phyloP scores from a whole-genome alignment of 139 green algal species.

The Pycnococcus provasolii region DNA sequence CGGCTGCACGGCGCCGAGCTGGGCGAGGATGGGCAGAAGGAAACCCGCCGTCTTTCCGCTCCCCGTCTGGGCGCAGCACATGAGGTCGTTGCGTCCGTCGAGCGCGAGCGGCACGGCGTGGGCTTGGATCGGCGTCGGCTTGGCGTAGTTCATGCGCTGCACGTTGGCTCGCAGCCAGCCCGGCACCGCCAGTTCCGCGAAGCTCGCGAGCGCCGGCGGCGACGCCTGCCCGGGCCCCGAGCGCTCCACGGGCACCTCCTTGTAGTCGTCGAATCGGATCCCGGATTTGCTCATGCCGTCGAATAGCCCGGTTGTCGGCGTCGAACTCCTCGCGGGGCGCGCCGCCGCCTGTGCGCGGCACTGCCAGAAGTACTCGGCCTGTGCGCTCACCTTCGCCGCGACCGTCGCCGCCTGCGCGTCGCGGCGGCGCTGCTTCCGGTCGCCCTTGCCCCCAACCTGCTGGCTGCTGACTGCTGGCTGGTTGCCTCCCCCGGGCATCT shows the following conservation, averaged over 20 bases:
- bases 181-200: neutral
- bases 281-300: neutral
- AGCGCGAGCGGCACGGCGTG: slow-evolving; percentile 67
- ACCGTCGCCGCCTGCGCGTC: neutral
- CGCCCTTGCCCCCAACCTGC: no score
- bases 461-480: no score
- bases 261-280: neutral
- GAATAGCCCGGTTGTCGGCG: neutral
- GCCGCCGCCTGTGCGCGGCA: no score
- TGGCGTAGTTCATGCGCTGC: neutral
- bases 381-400: neutral
- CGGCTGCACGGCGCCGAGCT: neutral
- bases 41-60: slow-evolving; percentile 79
- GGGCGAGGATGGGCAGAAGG: slow-evolving; percentile 46
- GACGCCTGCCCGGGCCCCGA: neutral
- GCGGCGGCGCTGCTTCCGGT: neutral
- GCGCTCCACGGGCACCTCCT: neutral
- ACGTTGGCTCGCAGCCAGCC: neutral
- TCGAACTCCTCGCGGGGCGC: neutral
- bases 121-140: slow-evolving; percentile 17
- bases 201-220: no score
- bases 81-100: slow-evolving; percentile 34
- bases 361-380: neutral
- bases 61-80: slow-evolving; percentile 75
- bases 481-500: no score